Percentiles rank a stretch among this genome's conserved stretches.
Evolutionary conservation across 192 early-diverging fungal species (phyloP).

Genomic region (Entomortierella parvispora): DNA sequence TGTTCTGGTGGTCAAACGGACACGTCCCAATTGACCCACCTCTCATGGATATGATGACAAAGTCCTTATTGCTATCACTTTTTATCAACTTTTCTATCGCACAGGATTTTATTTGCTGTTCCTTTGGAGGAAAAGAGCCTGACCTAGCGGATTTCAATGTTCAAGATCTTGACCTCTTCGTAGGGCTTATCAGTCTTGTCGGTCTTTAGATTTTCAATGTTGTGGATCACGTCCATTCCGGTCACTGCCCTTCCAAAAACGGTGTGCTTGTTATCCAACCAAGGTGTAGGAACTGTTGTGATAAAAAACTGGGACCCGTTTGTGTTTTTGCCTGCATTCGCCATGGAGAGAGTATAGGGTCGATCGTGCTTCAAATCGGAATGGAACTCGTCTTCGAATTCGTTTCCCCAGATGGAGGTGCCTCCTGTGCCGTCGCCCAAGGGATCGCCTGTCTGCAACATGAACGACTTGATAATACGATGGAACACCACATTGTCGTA

Average conservation of each 20-base stretch:
- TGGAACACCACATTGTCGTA: constrained; percentile 96
- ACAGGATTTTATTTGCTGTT: no score
- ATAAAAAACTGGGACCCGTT: constrained; percentile 98
- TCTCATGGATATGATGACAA: no score
- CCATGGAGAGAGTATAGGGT: constrained; percentile 95
- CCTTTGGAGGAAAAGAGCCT: no score
- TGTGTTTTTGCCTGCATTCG: constrained; percentile 89
- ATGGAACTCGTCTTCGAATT: constrained; percentile 96
- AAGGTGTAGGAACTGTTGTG: constrained; percentile 91
- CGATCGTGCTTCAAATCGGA: constrained; percentile 84
- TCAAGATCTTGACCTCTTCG: constrained; percentile 84
- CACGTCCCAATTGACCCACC: no score
- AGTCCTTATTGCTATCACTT: no score
- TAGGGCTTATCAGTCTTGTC: constrained; percentile 92
- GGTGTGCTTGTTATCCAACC: constrained; percentile 98
- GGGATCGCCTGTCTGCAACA: constrained; percentile 95
- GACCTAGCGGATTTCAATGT: constrained; percentile 75
- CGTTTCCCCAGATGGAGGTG: constrained; percentile 88
- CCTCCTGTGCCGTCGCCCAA: constrained; percentile 95
- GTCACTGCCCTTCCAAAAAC: constrained; percentile 91
- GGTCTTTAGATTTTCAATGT: constrained; percentile 82
- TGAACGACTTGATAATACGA: constrained; percentile 96
- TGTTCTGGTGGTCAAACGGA: no score
- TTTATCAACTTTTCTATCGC: no score
- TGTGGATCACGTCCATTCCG: constrained; percentile 92